Evolutionary conservation across 2,329 filamentous ascomycete genomes (phyloP).

Genomic region (Talaromyces marneffei): DNA sequence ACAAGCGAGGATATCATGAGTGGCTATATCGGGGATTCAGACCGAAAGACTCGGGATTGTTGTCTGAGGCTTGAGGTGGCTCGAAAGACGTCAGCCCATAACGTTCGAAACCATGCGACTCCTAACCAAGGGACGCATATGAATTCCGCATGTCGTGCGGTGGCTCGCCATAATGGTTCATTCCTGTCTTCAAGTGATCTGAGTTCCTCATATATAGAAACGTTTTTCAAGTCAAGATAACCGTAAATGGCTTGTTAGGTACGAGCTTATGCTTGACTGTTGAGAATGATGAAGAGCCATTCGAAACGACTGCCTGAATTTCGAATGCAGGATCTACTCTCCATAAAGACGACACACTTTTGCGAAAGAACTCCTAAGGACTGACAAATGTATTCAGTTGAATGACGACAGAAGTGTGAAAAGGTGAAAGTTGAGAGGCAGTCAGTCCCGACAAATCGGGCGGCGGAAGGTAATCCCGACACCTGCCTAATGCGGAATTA

Average conservation of each 20-base stretch:
- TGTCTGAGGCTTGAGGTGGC: background rate
- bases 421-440: background rate
- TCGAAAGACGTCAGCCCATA: background rate
- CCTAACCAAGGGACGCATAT: background rate
- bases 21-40: background rate
- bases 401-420: background rate
- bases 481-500: conserved; percentile 3
- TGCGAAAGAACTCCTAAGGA: background rate
- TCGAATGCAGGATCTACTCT: background rate
- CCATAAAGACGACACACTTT: background rate
- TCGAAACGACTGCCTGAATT: background rate
- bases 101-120: background rate
- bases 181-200: background rate
- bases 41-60: background rate
- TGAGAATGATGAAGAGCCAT: background rate
- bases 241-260: too few species aligned
- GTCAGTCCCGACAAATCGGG: background rate
- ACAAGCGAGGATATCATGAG: background rate
- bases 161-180: background rate
- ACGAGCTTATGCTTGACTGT: background rate
- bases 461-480: background rate
- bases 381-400: too few species aligned
- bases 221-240: background rate
- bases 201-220: background rate
- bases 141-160: too few species aligned